Conservation (phyloP, 139 green algal genomes). For the Chlorella sp. region DNA sequence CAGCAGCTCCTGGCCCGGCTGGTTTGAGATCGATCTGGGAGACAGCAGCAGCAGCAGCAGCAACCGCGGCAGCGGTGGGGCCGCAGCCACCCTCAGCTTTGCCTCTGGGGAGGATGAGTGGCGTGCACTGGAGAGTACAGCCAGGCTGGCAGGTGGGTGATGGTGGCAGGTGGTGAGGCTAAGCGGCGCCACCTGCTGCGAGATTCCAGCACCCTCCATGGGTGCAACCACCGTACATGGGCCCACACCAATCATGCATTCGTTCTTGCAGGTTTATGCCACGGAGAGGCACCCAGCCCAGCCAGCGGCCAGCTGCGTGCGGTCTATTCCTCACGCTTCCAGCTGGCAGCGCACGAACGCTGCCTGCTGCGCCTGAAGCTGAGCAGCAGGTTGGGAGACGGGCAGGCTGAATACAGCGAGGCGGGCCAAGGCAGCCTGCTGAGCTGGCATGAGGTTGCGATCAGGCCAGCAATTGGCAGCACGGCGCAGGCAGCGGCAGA, state of each 20-base stretch:
- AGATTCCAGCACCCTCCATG: no score
- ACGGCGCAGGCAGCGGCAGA: no score
- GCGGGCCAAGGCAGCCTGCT: not conserved
- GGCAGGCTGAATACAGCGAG: not conserved
- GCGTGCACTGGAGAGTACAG: not conserved
- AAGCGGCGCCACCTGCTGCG: no score
- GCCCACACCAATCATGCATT: no score
- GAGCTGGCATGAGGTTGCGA: not conserved
- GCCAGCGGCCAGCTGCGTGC: not conserved
- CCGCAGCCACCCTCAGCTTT: not conserved
- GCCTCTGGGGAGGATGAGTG: not conserved
- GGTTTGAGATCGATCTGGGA: not conserved
- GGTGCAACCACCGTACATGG: no score
- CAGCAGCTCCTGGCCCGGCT: not conserved
- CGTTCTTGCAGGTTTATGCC: no score
- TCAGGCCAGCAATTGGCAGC: not conserved
- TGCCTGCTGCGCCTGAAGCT: conserved; percentile 22
- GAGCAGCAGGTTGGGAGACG: not conserved
- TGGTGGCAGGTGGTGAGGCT: no score
- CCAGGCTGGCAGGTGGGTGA: not conserved
- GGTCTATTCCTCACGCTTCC: not conserved
- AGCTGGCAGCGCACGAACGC: conserved; percentile 1
- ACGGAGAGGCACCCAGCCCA: not conserved
- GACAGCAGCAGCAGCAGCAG: not conserved
- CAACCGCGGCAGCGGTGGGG: not conserved